Percentiles rank a stretch among this genome's conserved stretches.
These are phyloP conservation scores for Hanseniaspora jakobsenii DNA, from an alignment of 805 yeast species.

Conservation along the genomic window DNA sequence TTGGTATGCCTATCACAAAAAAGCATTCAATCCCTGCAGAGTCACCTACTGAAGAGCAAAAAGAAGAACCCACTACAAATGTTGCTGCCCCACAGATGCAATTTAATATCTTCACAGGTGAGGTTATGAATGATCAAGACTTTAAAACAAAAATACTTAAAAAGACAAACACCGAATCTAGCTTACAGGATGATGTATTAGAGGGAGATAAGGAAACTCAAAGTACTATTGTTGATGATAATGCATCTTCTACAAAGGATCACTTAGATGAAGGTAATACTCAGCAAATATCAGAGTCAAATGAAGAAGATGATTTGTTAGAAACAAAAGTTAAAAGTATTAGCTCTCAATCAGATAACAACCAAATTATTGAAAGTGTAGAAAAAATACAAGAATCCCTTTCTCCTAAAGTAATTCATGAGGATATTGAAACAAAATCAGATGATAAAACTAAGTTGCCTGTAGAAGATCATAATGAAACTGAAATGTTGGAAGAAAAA, in stretches of 20 bases:
- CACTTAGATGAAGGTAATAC: neutral
- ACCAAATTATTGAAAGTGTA: too few species aligned
- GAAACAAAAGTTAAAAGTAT: too few species aligned
- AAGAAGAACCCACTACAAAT: slow-evolving; percentile 24
- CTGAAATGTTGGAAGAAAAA: too few species aligned
- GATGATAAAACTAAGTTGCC: too few species aligned
- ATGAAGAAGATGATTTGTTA: too few species aligned
- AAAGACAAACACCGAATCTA: neutral
- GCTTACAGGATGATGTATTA: neutral
- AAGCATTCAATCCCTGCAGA: too few species aligned
- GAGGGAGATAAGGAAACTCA: neutral
- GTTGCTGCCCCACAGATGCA: slow-evolving; percentile 18
- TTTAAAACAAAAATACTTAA: slow-evolving; percentile 1
- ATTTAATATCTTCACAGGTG: slow-evolving; percentile 13
- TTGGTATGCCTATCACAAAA: slow-evolving; percentile 27
- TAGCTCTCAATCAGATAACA: too few species aligned
- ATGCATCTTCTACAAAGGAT: neutral
- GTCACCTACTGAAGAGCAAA: slow-evolving; percentile 18
- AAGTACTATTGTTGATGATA: neutral
- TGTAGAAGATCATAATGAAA: too few species aligned
- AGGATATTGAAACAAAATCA: too few species aligned
- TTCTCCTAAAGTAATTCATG: too few species aligned
- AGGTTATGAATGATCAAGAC: slow-evolving; percentile 4
- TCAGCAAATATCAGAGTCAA: neutral
- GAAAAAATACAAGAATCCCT: too few species aligned